Conservation (phyloP, 2,329 filamentous ascomycete genomes). For the Trichoderma gracile region DNA sequence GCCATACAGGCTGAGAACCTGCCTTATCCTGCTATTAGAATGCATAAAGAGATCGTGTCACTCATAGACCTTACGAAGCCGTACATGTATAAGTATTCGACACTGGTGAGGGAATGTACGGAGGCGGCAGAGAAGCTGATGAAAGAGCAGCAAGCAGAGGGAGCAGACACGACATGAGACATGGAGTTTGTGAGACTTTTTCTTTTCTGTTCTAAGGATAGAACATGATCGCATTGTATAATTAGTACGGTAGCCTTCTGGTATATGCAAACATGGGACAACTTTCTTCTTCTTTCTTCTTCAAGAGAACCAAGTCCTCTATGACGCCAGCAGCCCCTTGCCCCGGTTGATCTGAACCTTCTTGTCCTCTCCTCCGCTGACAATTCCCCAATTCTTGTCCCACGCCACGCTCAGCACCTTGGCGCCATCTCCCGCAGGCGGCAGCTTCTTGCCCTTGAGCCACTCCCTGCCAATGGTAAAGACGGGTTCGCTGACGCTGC, state of each 20-base stretch:
- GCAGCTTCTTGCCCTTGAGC: slow-evolving; percentile 62
- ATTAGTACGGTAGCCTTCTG: slow-evolving; percentile 17
- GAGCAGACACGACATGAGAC: too few species aligned
- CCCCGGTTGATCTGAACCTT: slow-evolving; percentile 86
- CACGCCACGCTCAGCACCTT: slow-evolving; percentile 90
- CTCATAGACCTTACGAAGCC: slow-evolving; percentile 34
- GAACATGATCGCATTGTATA: background rate
- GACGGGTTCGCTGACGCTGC: slow-evolving; percentile 70
- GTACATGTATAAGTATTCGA: slow-evolving; percentile 19
- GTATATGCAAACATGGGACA: slow-evolving; percentile 14
- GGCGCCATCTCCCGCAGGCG: slow-evolving; percentile 73
- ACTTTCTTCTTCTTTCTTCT: background rate
- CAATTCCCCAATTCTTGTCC: slow-evolving; percentile 84
- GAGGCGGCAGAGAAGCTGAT: background rate
- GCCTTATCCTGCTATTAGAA: slow-evolving; percentile 48
- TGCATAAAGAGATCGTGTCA: slow-evolving; percentile 48
- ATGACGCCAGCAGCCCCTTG: slow-evolving; percentile 50
- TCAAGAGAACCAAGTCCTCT: slow-evolving; percentile 25
- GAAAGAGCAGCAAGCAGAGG: background rate
- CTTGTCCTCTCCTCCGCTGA: slow-evolving; percentile 91
- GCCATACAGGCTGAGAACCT: slow-evolving; percentile 54
- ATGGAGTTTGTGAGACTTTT: too few species aligned
- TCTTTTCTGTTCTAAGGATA: too few species aligned
- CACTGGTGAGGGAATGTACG: slow-evolving; percentile 1
- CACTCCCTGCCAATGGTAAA: slow-evolving; percentile 76